A percentile compares a stretch with the other conserved stretches of the same genome.
These are phyloP conservation scores for Golubevia pallescens DNA, from an alignment of 1,284 basidiomycete species.

Conservation along the genomic window DNA sequence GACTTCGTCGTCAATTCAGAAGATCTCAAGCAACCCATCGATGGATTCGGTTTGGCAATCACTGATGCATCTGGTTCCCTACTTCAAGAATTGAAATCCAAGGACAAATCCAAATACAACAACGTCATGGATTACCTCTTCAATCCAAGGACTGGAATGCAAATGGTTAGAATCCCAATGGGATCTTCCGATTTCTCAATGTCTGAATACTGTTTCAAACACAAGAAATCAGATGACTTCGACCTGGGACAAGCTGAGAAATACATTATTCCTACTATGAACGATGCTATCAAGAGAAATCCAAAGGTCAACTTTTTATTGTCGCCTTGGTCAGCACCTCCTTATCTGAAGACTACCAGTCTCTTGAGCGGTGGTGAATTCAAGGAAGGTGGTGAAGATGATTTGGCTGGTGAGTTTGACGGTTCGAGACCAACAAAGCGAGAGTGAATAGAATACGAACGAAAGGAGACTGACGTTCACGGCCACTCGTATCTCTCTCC, in stretches of 20 bases:
- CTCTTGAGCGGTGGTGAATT: conserved; percentile 30
- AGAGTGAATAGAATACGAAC: not conserved
- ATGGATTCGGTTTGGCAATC: conserved; percentile 37
- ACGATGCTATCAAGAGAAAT: conserved; percentile 27
- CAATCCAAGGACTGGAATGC: conserved; percentile 31
- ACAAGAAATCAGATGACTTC: conserved; percentile 19
- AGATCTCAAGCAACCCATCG: conserved; percentile 20
- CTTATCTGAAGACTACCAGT: conserved; percentile 42
- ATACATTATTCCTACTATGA: conserved; percentile 32
- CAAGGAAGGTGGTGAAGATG: conserved; percentile 15
- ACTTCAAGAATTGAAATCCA: conserved; percentile 21
- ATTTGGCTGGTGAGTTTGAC: conserved; percentile 13
- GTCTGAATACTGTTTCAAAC: not conserved
- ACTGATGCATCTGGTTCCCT: conserved; percentile 36
- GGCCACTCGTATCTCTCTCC: not conserved
- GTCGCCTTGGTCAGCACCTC: conserved; percentile 35
- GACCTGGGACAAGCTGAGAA: conserved; percentile 18
- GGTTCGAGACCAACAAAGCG: not conserved
- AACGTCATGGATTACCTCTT: conserved; percentile 35
- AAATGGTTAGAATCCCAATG: conserved; percentile 26
- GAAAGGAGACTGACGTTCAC: not conserved
- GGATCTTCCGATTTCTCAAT: conserved; percentile 18
- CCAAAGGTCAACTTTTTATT: conserved; percentile 33
- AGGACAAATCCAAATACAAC: conserved; percentile 21
- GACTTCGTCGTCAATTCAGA: conserved; percentile 33